Base-by-base conservation (phyloP, 495 filamentous ascomycete genomes). In the Immersiella caudata region DNA sequence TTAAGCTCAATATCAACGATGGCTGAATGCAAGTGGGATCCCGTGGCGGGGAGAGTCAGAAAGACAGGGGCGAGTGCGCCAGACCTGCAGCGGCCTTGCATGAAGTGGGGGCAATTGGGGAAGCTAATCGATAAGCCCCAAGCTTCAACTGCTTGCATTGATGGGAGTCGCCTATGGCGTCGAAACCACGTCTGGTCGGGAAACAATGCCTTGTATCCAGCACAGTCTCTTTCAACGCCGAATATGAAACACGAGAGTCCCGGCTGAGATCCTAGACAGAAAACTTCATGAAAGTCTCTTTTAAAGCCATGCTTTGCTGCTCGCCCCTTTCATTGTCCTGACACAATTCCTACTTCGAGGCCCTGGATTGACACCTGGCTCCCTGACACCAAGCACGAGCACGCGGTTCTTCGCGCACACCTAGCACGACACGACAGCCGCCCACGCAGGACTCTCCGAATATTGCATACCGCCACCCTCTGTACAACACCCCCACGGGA, bases 151-250 rank as follows among this genome's bases (percentile, higher is more conserved):
- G n/a, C n/a, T n/a, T 66, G 59, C 68, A 69, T 65, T 35, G 70
- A 67, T 24, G 56, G 65, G 67, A 55, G 65, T 24, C 59, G 24
- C 49, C 50, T 36, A 68, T 61, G 22, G 20, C 6, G 29, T n/a
- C 2, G 6, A 36, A 65, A 51, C 14, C 20, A 18, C 25, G 21
- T 60, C 58, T n/a, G n/a, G n/a, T n/a, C n/a, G n/a, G 21, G 63
- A 68, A 70, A 72, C 72, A 76, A 76, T 72, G 72, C 68, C 68
- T 58, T 72, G 68, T 54, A 57, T 40, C 26, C 62, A 61, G 16
- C 64, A 26, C 46, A 57, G 68, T 57, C 67, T 50, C n/a, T 35
- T 35, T 59, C 65, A 58, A 65, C 62, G 57, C 60, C 58, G 60
- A 66, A 36, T 46, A 71, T 75, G 73, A 75, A 75, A 74, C 74